Evolutionary conservation across 73 alveolate genomes (phyloP).

Genomic region (Halteria grandinella): DNA sequence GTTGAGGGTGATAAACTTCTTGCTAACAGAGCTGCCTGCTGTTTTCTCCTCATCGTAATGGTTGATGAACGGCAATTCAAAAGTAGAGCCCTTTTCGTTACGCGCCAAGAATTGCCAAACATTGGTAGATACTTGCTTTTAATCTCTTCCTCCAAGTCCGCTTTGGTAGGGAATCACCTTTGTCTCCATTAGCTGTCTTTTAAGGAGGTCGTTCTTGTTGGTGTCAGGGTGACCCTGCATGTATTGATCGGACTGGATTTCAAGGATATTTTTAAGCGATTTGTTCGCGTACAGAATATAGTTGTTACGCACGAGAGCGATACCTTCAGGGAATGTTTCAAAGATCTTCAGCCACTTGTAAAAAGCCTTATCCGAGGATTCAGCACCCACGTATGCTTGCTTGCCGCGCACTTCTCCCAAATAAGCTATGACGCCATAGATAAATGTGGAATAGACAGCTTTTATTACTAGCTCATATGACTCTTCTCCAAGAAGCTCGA

Average conservation of each 20-base stretch:
- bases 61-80: conserved; percentile 19
- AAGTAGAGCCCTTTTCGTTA: conserved; percentile 19
- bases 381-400: conserved; percentile 23
- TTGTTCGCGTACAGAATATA: conserved; percentile 22
- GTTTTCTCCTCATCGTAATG: conserved; percentile 14
- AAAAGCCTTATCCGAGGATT: conserved; percentile 14
- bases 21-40: conserved; percentile 6
- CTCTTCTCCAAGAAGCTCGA: conserved; percentile 1
- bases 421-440: conserved; percentile 31
- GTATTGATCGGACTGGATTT: not conserved
- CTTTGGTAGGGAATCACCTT: conserved; percentile 8
- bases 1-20: conserved; percentile 10
- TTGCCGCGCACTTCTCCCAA: conserved; percentile 16
- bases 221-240: not conserved
- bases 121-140: not conserved
- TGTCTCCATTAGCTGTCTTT: conserved; percentile 26
- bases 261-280: not conserved
- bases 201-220: not conserved
- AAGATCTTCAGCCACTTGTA: conserved; percentile 28
- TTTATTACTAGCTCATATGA: not conserved
- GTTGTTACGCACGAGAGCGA: conserved; percentile 28
- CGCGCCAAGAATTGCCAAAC: conserved; percentile 34
- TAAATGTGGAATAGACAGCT: not conserved
- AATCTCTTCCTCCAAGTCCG: conserved; percentile 2
- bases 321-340: conserved; percentile 45